A percentile compares a stretch with the other conserved stretches of the same genome.
Conservation (phyloP, 805 yeast genomes). For the Zygosaccharomyces gambellarensis region DNA sequence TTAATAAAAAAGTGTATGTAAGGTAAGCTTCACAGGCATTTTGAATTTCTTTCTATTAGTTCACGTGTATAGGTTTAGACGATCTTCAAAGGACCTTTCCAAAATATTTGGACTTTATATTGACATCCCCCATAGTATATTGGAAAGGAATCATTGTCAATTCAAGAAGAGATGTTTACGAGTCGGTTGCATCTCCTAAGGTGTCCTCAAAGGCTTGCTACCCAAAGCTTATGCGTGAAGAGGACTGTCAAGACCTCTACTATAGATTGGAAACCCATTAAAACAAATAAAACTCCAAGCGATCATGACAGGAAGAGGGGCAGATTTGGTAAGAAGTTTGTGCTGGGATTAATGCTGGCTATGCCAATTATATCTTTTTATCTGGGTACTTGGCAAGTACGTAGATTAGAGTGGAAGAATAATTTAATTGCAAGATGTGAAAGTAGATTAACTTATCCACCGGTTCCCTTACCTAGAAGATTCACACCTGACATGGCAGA, state of each 20-base stretch:
- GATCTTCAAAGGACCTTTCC: neutral
- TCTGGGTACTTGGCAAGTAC: constrained; percentile 90
- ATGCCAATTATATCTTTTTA: constrained; percentile 87
- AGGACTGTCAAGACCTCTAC: constrained; percentile 55
- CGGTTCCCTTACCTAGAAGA: constrained; percentile 66
- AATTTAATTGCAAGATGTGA: constrained; percentile 78
- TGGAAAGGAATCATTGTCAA: neutral
- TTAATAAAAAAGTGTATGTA: neutral
- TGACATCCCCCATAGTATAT: no score
- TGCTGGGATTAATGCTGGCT: constrained; percentile 43
- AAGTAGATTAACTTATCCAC: constrained; percentile 67
- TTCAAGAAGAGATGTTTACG: neutral
- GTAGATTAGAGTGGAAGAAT: constrained; percentile 82
- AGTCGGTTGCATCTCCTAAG: neutral
- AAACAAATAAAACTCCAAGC: constrained; percentile 39
- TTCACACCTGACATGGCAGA: constrained; percentile 59
- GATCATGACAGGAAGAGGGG: constrained; percentile 39
- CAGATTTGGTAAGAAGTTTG: constrained; percentile 31
- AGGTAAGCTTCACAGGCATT: neutral
- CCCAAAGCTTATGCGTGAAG: neutral
- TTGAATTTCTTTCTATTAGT: neutral
- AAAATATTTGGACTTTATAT: neutral
- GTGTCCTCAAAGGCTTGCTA: neutral
- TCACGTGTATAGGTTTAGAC: neutral
- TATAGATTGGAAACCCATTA: constrained; percentile 81